phyloP scores from a whole-genome alignment of 345 rosid species.

The Eucalyptus tenuipes region DNA sequence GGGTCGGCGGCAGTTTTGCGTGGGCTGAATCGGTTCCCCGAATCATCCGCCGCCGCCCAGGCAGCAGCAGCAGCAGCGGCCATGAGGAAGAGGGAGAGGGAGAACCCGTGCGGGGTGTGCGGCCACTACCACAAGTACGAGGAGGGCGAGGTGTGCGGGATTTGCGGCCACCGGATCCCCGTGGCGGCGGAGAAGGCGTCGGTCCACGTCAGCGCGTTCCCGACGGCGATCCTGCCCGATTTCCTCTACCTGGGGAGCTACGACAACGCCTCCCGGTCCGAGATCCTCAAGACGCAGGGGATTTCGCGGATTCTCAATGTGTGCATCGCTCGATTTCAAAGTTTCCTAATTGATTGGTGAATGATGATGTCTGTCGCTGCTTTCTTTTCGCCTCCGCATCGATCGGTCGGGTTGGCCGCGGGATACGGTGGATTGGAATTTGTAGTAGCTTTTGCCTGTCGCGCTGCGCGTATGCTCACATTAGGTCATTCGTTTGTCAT shows the following conservation, averaged over 20 bases:
- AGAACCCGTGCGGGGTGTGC: constrained; percentile 93
- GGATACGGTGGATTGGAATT: background rate
- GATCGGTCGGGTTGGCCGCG: background rate
- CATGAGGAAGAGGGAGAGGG: constrained; percentile 99
- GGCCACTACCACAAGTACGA: constrained; percentile 99
- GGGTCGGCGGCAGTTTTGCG: background rate
- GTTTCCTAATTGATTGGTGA: background rate
- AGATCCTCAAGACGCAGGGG: constrained; percentile 83
- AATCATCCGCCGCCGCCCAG: background rate
- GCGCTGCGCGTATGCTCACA: background rate
- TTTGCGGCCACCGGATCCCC: constrained; percentile 83
- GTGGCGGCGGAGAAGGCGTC: constrained; percentile 27
- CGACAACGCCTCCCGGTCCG: constrained; percentile 98
- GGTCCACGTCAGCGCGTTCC: constrained; percentile 71
- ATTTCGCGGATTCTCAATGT: constrained; percentile 90
- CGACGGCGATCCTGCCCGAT: constrained; percentile 86
- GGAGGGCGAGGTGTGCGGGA: constrained; percentile 93
- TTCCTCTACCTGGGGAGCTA: constrained; percentile 91
- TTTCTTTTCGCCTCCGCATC: background rate
- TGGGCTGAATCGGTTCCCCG: background rate
- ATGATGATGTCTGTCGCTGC: background rate
- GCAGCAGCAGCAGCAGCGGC: background rate
- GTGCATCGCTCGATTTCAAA: background rate
- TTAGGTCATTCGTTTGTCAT: background rate
- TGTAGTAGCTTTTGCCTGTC: background rate